These are phyloP conservation scores for Tolypocladium pustulatum DNA, from an alignment of 2,329 filamentous ascomycete genomes.

Conservation along the genomic window DNA sequence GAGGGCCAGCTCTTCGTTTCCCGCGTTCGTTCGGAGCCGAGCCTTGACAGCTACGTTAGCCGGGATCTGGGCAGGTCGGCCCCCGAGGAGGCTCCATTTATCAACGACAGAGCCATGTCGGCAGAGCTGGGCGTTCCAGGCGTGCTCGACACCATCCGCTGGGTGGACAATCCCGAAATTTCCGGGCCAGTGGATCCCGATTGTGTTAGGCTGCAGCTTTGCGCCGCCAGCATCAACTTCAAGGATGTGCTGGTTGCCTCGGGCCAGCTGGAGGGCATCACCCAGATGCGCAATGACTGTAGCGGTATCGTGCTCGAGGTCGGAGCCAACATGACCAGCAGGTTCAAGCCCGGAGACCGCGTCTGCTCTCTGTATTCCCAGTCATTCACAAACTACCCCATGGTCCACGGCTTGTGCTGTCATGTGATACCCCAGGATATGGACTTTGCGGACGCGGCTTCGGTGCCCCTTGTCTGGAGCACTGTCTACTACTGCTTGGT, in stretches of 20 bases:
- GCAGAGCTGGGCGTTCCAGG: slow-evolving; percentile 8
- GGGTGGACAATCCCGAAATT: slow-evolving; percentile 7
- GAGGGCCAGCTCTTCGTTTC: slow-evolving; percentile 9
- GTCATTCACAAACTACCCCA: slow-evolving; percentile 7
- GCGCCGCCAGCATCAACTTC: slow-evolving; percentile 16
- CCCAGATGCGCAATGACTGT: slow-evolving; percentile 20
- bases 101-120: background rate
- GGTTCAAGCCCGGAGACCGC: slow-evolving; percentile 15
- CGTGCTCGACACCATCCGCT: slow-evolving; percentile 9
- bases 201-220: slow-evolving; percentile 3
- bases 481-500: slow-evolving; percentile 15
- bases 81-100: slow-evolving; percentile 1
- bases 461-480: slow-evolving; percentile 11
- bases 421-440: slow-evolving; percentile 5
- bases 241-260: slow-evolving; percentile 24
- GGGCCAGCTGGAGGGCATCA: slow-evolving; percentile 18
- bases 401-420: slow-evolving; percentile 7
- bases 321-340: slow-evolving; percentile 13
- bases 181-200: slow-evolving; percentile 5
- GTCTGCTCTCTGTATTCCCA: slow-evolving; percentile 7
- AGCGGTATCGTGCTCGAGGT: slow-evolving; percentile 20
- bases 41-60: background rate
- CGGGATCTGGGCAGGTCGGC: background rate
- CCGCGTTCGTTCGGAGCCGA: slow-evolving; percentile 2
- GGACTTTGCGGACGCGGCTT: slow-evolving; percentile 6